phyloP scores from a whole-genome alignment of 257 asterid genomes.

The Solanum gracilifrons region DNA sequence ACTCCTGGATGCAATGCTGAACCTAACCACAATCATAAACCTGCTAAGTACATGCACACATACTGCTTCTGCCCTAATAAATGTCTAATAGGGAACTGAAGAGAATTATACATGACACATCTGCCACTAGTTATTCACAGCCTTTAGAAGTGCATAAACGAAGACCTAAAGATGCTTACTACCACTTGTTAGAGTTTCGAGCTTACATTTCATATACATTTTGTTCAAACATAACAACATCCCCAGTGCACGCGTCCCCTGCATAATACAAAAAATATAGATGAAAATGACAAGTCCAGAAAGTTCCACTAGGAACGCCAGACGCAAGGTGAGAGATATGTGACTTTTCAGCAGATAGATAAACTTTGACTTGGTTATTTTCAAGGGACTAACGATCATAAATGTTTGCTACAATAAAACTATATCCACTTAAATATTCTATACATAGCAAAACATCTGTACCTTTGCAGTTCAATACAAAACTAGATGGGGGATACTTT shows the following conservation, averaged over 20 bases:
- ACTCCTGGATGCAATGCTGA: constrained; percentile 64
- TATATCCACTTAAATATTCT: background rate
- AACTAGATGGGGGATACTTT: constrained; percentile 69
- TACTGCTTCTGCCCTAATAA: background rate
- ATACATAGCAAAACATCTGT: background rate
- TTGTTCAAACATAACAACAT: constrained; percentile 77
- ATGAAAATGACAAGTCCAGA: background rate
- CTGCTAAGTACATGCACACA: background rate
- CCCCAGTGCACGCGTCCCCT: constrained; percentile 95
- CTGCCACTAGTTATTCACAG: background rate
- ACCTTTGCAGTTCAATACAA: constrained; percentile 83
- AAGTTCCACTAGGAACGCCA: background rate
- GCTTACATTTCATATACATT: constrained; percentile 79
- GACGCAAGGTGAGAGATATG: background rate
- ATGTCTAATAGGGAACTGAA: background rate
- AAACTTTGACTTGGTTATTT: background rate
- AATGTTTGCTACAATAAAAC: background rate
- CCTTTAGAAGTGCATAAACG: background rate
- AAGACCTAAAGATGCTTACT: background rate
- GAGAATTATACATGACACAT: background rate
- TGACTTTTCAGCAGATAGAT: background rate
- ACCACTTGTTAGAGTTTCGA: background rate
- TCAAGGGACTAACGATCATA: background rate
- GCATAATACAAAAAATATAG: constrained; percentile 7
- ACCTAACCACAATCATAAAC: constrained; percentile 20